Evolutionary conservation across 2,329 filamentous ascomycete genomes (phyloP).

Genomic region (Xylariales sp.): DNA sequence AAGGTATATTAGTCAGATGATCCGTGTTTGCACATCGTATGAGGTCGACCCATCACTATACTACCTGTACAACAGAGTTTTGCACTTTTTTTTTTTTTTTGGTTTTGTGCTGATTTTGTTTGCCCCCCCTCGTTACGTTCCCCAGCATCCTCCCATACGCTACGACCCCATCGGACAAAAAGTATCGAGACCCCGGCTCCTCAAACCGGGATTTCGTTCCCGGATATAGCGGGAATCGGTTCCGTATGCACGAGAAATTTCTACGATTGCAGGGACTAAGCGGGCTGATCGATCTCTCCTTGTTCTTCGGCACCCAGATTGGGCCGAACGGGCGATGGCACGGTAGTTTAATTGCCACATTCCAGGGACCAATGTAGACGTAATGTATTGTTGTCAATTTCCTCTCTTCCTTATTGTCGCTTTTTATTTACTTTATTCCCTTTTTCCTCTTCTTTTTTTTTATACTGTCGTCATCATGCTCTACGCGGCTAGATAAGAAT

Average conservation of each 20-base stretch:
- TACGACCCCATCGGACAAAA: conserved; percentile 15
- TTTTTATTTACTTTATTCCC: too few species aligned
- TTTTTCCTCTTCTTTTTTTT: too few species aligned
- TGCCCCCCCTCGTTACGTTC: not conserved
- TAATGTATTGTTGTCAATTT: not conserved
- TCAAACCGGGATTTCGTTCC: conserved; percentile 32
- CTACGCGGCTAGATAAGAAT: not conserved
- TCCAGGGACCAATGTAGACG: conserved; percentile 8
- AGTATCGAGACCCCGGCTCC: conserved; percentile 28
- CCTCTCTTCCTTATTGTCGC: not conserved
- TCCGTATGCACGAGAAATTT: conserved; percentile 34
- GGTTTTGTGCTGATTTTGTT: not conserved
- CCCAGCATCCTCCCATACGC: not conserved
- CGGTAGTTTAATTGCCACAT: conserved; percentile 14
- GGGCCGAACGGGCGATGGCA: conserved; percentile 24
- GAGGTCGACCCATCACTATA: conserved; percentile 25
- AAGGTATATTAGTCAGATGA: conserved; percentile 17
- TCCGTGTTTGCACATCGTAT: conserved; percentile 19
- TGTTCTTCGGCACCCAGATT: conserved; percentile 27
- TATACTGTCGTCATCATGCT: not conserved
- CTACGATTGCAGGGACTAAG: conserved; percentile 28
- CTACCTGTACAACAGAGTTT: not conserved
- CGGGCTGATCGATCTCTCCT: conserved; percentile 38
- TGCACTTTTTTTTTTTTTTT: not conserved
- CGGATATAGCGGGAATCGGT: conserved; percentile 35